Conservation (phyloP, 2,329 filamentous ascomycete genomes). For the Botryotinia globosa region DNA sequence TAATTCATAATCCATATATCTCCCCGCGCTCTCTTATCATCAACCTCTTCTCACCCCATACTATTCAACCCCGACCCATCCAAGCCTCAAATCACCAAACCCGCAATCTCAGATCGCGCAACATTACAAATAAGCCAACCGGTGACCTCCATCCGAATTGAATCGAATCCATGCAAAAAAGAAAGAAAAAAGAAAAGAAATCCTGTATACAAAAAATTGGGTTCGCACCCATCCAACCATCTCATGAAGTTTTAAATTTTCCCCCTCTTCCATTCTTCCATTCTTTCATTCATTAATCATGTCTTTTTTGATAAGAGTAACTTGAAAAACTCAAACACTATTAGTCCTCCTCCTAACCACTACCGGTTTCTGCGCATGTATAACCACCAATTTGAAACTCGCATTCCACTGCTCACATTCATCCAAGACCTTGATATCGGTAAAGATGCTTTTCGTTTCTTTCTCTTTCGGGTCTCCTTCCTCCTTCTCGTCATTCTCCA, state of each 20-base stretch:
- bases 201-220: neutral
- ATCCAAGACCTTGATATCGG: slow-evolving; percentile 67
- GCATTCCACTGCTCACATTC: slow-evolving; percentile 88
- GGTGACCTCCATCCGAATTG: neutral
- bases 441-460: slow-evolving; percentile 66
- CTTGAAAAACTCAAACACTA: slow-evolving; percentile 30
- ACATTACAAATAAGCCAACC: neutral
- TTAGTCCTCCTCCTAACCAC: slow-evolving; percentile 30
- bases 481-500: neutral
- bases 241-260: neutral
- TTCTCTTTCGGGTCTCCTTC: neutral
- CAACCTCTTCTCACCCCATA: neutral
- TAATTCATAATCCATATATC: neutral
- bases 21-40: neutral
- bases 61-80: neutral
- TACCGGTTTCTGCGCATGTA: slow-evolving; percentile 56
- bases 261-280: neutral
- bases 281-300: neutral
- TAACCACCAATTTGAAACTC: slow-evolving; percentile 86
- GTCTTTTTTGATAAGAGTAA: neutral
- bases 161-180: neutral
- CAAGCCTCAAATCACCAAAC: neutral
- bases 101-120: neutral
- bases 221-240: slow-evolving; percentile 9
- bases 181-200: neutral